Percentiles rank a stretch among this genome's conserved stretches.
These are phyloP conservation scores for Besnoitia besnoiti DNA, from an alignment of 169 alveolate genomes.

Conservation along the genomic window DNA sequence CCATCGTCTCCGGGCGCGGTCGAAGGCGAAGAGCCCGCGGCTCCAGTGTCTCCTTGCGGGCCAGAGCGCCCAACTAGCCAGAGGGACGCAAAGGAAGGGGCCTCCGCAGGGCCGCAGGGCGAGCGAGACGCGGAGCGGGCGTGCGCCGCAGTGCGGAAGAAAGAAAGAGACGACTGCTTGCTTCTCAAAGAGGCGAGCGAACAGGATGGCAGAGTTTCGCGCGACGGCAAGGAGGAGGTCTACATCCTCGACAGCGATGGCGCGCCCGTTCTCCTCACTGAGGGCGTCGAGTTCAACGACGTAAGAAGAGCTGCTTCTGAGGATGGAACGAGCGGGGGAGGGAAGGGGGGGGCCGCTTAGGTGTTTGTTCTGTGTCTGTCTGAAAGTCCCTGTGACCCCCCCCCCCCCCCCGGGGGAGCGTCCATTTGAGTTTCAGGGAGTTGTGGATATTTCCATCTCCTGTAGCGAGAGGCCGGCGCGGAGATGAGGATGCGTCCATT, in stretches of 20 bases:
- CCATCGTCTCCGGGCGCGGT: not conserved
- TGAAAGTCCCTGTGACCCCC: too few relatives aligned
- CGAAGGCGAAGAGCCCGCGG: not conserved
- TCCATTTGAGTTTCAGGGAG: too few relatives aligned
- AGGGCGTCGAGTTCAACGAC: not conserved
- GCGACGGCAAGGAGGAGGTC: not conserved
- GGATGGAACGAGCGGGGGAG: too few relatives aligned
- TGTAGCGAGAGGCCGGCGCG: too few relatives aligned
- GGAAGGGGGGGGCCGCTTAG: too few relatives aligned
- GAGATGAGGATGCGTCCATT: not conserved
- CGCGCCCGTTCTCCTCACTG: not conserved
- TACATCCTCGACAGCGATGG: constrained; percentile 10
- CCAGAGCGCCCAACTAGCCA: not conserved
- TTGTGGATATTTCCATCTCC: too few relatives aligned
- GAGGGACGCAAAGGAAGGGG: not conserved
- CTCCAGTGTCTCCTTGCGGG: not conserved
- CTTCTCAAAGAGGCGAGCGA: not conserved
- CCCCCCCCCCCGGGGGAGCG: too few relatives aligned
- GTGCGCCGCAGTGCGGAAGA: not conserved
- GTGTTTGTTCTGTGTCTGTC: too few relatives aligned
- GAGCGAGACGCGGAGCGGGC: not conserved
- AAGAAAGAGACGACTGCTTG: not conserved
- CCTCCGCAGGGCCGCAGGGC: not conserved
- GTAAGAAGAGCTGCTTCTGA: not conserved
- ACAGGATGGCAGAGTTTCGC: not conserved